Evolutionary conservation across 495 filamentous ascomycete genomes (phyloP).

Genomic region (Annulohypoxylon moriforme): DNA sequence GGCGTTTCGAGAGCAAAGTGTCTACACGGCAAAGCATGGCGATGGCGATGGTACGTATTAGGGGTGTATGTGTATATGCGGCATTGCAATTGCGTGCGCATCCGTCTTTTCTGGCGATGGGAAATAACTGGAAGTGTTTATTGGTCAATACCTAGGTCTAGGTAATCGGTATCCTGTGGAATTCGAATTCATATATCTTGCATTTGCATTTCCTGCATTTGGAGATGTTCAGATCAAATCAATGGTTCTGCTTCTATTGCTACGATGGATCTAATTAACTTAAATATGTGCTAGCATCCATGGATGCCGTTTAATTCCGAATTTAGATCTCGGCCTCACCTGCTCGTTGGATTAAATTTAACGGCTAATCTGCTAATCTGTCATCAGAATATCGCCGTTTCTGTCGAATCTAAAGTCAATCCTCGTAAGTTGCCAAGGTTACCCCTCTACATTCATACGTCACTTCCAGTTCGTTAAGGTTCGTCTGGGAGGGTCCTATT

Average conservation of each 20-base stretch:
- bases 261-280: background rate
- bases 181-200: slow-evolving; percentile 12
- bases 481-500: background rate
- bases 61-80: background rate
- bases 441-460: slow-evolving; percentile 22
- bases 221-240: background rate
- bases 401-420: slow-evolving; percentile 10
- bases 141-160: background rate
- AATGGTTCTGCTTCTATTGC: background rate
- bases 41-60: background rate
- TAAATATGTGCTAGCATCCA: too few species aligned
- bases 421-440: slow-evolving; percentile 22
- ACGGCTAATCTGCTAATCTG: background rate
- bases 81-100: slow-evolving; percentile 4
- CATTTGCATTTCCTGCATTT: background rate
- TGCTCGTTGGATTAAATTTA: slow-evolving; percentile 3
- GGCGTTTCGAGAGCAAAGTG: slow-evolving; percentile 5
- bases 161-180: background rate
- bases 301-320: background rate
- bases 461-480: slow-evolving; percentile 12
- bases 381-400: slow-evolving; percentile 2
- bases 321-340: background rate
- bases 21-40: background rate
- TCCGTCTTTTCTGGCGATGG: background rate
- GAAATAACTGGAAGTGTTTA: slow-evolving; percentile 3